Percentiles rank a stretch among this genome's conserved stretches.
Evolutionary conservation across 2,329 filamentous ascomycete genomes (phyloP).

Genomic region (Aspergillus sp.): DNA sequence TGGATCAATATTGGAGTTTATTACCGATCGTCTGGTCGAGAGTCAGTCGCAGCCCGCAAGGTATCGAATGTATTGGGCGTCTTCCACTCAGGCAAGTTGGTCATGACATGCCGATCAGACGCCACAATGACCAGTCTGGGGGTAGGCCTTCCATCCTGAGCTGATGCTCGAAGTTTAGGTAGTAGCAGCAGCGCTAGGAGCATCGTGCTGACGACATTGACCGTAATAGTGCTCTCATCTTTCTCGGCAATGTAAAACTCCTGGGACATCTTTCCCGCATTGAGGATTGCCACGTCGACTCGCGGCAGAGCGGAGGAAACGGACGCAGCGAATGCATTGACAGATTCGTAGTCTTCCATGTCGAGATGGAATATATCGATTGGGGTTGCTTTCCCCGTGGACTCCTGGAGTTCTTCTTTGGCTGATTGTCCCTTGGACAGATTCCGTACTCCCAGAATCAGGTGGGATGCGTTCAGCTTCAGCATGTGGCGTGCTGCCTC

Average conservation of each 20-base stretch:
- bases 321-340: not conserved
- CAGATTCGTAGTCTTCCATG: not conserved
- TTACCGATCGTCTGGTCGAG: not conserved
- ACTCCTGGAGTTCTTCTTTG: not conserved
- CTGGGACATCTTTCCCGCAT: constrained; percentile 12
- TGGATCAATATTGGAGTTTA: no score
- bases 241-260: constrained; percentile 40
- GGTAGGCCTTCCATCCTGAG: constrained; percentile 16
- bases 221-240: constrained; percentile 51
- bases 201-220: constrained; percentile 56
- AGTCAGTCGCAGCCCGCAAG: constrained; percentile 26
- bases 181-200: constrained; percentile 51
- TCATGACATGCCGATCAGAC: constrained; percentile 45
- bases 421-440: not conserved
- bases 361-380: not conserved
- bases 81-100: constrained; percentile 38
- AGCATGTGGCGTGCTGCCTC: not conserved
- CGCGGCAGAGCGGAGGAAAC: not conserved
- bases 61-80: constrained; percentile 35
- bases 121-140: constrained; percentile 40
- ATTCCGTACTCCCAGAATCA: not conserved
- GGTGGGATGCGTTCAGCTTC: not conserved
- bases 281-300: not conserved
- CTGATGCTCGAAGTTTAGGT: constrained; percentile 45
- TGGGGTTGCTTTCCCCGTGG: not conserved